phyloP scores from a whole-genome alignment of 805 yeast species.

The Starmerella sirachaensis region DNA sequence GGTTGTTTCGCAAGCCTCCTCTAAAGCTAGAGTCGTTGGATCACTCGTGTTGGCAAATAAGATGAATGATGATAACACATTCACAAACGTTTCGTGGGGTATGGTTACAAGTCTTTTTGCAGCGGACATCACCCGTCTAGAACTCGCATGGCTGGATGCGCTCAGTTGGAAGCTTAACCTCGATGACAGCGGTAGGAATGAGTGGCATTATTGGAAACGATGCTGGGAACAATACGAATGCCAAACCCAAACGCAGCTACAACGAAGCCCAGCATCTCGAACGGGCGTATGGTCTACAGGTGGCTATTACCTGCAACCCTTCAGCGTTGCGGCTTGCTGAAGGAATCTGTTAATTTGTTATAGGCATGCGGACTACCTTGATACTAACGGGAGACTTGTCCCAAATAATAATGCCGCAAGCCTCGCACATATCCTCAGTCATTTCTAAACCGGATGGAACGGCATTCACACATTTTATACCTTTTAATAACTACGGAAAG shows the following conservation, averaged over 20 bases:
- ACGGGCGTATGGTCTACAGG: constrained; percentile 4
- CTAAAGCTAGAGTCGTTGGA: constrained; percentile 38
- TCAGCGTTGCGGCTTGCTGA: constrained; percentile 16
- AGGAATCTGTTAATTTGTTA: too few relatives aligned
- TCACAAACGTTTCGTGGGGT: constrained; percentile 89
- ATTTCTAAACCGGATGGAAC: too few relatives aligned
- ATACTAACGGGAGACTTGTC: too few relatives aligned
- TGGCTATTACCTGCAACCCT: constrained; percentile 10
- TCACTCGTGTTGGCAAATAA: constrained; percentile 79
- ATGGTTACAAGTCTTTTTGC: constrained; percentile 81
- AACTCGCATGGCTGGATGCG: constrained; percentile 50
- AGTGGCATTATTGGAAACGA: constrained; percentile 18
- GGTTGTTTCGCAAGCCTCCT: too few relatives aligned
- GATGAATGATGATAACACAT: constrained; percentile 92
- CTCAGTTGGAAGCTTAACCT: constrained; percentile 15
- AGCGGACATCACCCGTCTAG: constrained; percentile 48
- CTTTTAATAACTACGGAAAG: too few relatives aligned
- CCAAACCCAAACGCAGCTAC: constrained; percentile 1
- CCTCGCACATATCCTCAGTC: too few relatives aligned
- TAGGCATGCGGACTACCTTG: too few relatives aligned
- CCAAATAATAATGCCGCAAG: too few relatives aligned
- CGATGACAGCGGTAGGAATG: constrained; percentile 9
- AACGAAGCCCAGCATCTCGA: constrained; percentile 9
- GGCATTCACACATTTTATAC: too few relatives aligned
- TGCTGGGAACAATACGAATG: constrained; percentile 16